Evolutionary conservation across 2,329 filamentous ascomycete species (phyloP), one percentile per base, ranked within the genome.

Genomic region (Fusarium scirpi): DNA sequence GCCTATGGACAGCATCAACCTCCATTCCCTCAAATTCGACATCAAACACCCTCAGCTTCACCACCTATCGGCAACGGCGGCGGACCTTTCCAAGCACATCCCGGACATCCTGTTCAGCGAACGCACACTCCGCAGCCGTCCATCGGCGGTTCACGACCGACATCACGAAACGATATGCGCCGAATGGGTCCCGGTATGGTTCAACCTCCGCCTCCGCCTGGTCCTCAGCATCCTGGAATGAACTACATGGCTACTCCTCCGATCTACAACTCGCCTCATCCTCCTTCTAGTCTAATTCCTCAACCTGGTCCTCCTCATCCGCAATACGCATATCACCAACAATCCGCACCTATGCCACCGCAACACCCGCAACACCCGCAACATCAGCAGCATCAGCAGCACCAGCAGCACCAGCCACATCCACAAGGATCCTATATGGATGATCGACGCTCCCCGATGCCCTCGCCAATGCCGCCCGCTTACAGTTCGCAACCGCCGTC

Each of bases 51-150:
- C 13, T 97, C 94, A 25, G 92, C 91, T 32, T 98, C 95, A 25
- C 95, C 95, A 62, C 95, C 95, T 5, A 93, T 98, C 71, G 87
- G 88, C 54, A 97, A 94, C 77, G 91, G 91, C 76, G 91, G 91
- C 77, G 91, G 91, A 69, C 87, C 88, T 25, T 94, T 91, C 74
- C 88, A 89, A 69, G 73, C 77, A 11, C 81, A 81, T 52, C 74
- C 76, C 16, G 75, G 69, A 15, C 77, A 78, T 80, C 84, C 74
- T 76, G 78, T 73, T n/a, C 84, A 83, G 58, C 89, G 94, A 69
- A 90, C 92, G 58, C 91, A 92, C 66, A 97, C 94, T 9, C 94
- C 94, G 18, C 92, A 97, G 76, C 92, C 93, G 7, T 89, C 72
- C 68, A 87, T 88, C 74, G 87, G 89, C 73, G 87, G 89, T 59